Evolutionary conservation across 352 stramenopile species (phyloP).

Genomic region (Globisporangium recalcitrans): DNA sequence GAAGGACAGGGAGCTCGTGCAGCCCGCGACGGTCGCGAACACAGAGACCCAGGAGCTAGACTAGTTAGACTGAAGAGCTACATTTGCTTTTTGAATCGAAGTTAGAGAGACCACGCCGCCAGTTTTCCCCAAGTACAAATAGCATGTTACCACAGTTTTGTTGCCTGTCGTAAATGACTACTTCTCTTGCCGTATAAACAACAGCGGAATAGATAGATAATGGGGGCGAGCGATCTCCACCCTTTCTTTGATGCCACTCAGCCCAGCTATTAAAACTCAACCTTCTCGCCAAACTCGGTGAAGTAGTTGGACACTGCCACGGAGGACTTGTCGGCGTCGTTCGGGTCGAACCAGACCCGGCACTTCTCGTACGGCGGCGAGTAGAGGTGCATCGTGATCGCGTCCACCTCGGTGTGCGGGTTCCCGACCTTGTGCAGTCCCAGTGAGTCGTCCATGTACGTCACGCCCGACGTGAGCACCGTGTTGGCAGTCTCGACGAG

Average conservation of each 20-base stretch:
- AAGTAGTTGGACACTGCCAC: constrained; percentile 79
- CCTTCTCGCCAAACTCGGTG: constrained; percentile 67
- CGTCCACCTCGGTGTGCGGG: constrained; percentile 48
- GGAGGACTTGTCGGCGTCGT: constrained; percentile 48
- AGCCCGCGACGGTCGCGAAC: not conserved
- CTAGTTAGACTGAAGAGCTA: not conserved
- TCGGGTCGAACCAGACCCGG: constrained; percentile 79
- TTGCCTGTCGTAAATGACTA: no score
- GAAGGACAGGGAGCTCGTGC: constrained; percentile 12
- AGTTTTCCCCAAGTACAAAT: not conserved
- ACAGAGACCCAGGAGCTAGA: constrained; percentile 10
- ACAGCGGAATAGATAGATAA: not conserved
- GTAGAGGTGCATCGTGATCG: constrained; percentile 93
- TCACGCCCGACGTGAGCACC: constrained; percentile 60
- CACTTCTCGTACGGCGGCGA: constrained; percentile 90
- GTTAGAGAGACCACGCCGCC: not conserved
- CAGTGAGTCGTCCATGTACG: constrained; percentile 89
- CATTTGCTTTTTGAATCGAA: constrained; percentile 2
- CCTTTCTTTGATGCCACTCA: not conserved
- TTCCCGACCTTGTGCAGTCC: constrained; percentile 92
- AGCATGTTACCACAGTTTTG: not conserved
- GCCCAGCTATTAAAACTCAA: constrained; percentile 19
- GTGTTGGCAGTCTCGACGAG: constrained; percentile 64
- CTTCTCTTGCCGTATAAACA: not conserved
- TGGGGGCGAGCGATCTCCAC: not conserved